Evolutionary conservation across 2,329 filamentous ascomycete species (phyloP).

Genomic region (Claviceps digitariae): DNA sequence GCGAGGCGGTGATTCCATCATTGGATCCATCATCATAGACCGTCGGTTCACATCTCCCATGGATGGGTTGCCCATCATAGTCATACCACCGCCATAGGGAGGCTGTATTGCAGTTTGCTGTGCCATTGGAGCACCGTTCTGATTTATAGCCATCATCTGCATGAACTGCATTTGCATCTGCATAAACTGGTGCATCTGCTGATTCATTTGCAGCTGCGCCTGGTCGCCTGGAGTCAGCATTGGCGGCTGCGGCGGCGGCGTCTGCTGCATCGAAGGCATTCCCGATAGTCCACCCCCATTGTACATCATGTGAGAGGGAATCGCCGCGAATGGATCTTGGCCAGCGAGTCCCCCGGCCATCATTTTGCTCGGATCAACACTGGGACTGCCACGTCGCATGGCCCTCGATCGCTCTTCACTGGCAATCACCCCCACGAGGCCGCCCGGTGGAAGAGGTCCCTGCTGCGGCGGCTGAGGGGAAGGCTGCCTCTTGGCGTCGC

Average conservation of each 20-base stretch:
- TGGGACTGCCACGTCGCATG: slow-evolving; percentile 65
- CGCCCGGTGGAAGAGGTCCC: slow-evolving; percentile 48
- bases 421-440: slow-evolving; percentile 78
- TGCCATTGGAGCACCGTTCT: slow-evolving; percentile 19
- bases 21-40: slow-evolving; percentile 34
- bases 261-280: slow-evolving; percentile 14
- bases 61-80: slow-evolving; percentile 23
- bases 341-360: slow-evolving; percentile 21
- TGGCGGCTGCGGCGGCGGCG: slow-evolving; percentile 30
- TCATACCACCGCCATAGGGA: slow-evolving; percentile 14
- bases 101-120: slow-evolving; percentile 14
- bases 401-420: slow-evolving; percentile 69
- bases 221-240: slow-evolving; percentile 50
- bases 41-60: slow-evolving; percentile 31
- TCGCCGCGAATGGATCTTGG: slow-evolving; percentile 36
- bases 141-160: slow-evolving; percentile 55
- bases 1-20: slow-evolving; percentile 27
- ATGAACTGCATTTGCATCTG: slow-evolving; percentile 75
- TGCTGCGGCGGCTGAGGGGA: slow-evolving; percentile 25
- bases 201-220: slow-evolving; percentile 65
- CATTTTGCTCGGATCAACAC: slow-evolving; percentile 35
- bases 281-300: slow-evolving; percentile 13
- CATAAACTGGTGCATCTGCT: slow-evolving; percentile 80
- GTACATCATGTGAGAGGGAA: slow-evolving; percentile 32
- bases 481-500: slow-evolving; percentile 31